Evolutionary conservation across 2,329 filamentous ascomycete species (phyloP).

Genomic region (Pseudogymnoascus sp.): DNA sequence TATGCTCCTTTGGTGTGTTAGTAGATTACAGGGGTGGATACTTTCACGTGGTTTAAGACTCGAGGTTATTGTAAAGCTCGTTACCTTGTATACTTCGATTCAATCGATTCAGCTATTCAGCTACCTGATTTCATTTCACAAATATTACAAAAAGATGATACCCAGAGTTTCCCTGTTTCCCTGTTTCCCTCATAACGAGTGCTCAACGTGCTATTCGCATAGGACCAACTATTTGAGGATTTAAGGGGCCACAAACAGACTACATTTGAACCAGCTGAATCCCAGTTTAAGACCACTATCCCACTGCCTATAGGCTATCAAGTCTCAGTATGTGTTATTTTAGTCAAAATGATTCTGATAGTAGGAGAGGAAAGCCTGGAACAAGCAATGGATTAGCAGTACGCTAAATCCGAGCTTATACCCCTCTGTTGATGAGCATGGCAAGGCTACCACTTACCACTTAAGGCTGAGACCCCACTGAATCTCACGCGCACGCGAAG

Average conservation of each 20-base stretch:
- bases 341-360: too few species aligned
- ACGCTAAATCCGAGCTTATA: conserved; percentile 1
- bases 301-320: not conserved
- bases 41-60: not conserved
- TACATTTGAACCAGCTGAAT: not conserved
- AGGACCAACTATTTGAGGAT: not conserved
- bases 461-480: conserved; percentile 3
- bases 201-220: not conserved
- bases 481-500: not conserved
- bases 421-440: not conserved
- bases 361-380: not conserved
- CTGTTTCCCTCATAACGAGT: not conserved
- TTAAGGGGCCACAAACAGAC: not conserved
- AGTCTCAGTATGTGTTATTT: not conserved
- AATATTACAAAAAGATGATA: not conserved
- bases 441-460: not conserved
- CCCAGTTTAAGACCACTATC: not conserved
- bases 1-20: conserved; percentile 6
- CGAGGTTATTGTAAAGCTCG: not conserved
- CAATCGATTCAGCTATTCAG: not conserved
- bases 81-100: conserved; percentile 2
- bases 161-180: not conserved
- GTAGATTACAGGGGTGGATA: conserved; percentile 8
- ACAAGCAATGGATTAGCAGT: not conserved
- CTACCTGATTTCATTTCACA: not conserved